Base-by-base conservation (phyloP, 164 flowering plant species). In the Dillenia turbinata region DNA sequence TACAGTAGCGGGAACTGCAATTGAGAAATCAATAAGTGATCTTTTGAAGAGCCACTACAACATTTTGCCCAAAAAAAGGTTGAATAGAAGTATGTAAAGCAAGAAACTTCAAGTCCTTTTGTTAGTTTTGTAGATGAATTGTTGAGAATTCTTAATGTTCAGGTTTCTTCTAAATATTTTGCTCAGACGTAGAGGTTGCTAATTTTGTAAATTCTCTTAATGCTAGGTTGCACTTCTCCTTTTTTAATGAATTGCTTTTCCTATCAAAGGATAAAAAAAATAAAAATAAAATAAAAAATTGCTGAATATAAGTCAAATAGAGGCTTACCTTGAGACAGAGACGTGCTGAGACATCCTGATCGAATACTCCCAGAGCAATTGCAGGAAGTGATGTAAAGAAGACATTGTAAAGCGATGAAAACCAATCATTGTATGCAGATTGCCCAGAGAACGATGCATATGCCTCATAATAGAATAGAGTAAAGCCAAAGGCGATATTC, bases 351-450 rank as follows among this genome's bases (percentile, higher is more conserved):
- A 83, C 82, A 61, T 83, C 88, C 64, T 83, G 81, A 68, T 83
- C 88, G 49, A 83, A 74, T 40, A 83, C 88, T 54, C 88, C 88
- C 13, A 79, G 66, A 47, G 83, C 88, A 53, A 83, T 74, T 19
- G 74, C 85, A 9, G 88, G 88, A 50, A 83, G 83, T 11, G 88
- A 77, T 16, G 88, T 79, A 76, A 83, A 83, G 72, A 83, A 74
- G 65, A 83, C 83, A 43, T 83, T 83, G 56, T 81, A 83, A 8
- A 83, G 63, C 0, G 88, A 77, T 43, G 79, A 51, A 65, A 53
- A 80, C 81, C 81, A 83, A 16, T 83, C 85, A 57, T 83, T 83
- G 58, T 81, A 83, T 15, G 68, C 80, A 48, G 80, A 3, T 73
- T 77, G 72, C 16, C 80, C 88, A 2, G 88, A 81, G 75, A 81